Evolutionary conservation across 1,139 yeast species (phyloP), one percentile per base, ranked within the genome.

Genomic region (Sugiyamaella novakii): DNA sequence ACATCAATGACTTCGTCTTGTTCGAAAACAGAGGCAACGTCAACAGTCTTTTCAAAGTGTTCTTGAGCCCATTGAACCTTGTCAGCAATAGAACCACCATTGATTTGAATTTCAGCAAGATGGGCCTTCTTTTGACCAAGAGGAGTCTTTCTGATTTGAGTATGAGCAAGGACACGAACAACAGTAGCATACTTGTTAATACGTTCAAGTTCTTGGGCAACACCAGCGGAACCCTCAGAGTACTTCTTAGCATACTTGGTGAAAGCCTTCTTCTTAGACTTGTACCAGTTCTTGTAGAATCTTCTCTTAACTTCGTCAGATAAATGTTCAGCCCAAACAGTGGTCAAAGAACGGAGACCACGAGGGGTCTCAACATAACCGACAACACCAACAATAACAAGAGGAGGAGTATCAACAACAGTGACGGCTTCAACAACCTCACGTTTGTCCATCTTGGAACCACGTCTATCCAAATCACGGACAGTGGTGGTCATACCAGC

Each of bases 201-300:
- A 85, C 98, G 91, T 72, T 96, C 98, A 74, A 92, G 84, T 80
- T 94, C 98, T 75, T 88, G 87, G 75, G 87, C 95, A 71, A 91
- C 77, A 72, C 86, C 84, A 72, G 87, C 83, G 71, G 88, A 89
- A 71, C 84, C 88, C 72, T 82, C 82, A 69, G 98, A 88, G 85
- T 91, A 91, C 84, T 92, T 91, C 77, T 94, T 87, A 76, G 98
- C 86, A 89, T 92, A 92, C 81, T 92, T 89, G 87, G 98, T 87
- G 94, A 92, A 92, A 71, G 98, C 98, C 94, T 91, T 91, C 96
- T 92, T 92, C 94, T 92, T 92, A 67, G 96, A 86, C 84, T 89
- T 91, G 96, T 86, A 92, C 98, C 98, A 92, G 96, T 91, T 92
- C 88, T 91, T 92, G 96, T 92, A 92, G 96, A 92, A 92, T 83